These are phyloP conservation scores for Chloropicon primus DNA, from an alignment of 139 green algal genomes.

Conservation along the genomic window DNA sequence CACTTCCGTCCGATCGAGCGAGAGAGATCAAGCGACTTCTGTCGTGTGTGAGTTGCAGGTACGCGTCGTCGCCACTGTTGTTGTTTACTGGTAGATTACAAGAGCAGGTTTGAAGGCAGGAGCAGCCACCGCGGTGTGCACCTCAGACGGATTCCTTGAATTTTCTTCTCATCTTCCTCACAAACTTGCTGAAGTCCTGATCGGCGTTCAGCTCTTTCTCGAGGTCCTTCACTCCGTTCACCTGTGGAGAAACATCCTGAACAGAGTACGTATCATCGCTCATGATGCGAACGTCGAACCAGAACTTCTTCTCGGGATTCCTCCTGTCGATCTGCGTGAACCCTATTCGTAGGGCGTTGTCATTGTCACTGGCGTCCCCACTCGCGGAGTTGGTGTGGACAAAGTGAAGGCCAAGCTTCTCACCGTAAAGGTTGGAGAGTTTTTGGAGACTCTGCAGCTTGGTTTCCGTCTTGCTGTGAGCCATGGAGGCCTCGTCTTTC, in stretches of 20 bases:
- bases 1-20: no score
- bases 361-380: not conserved
- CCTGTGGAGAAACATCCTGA: not conserved
- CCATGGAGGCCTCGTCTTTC: not conserved
- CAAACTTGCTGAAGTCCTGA: constrained; percentile 1
- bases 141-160: constrained; percentile 3
- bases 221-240: not conserved
- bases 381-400: not conserved
- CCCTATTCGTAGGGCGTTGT: not conserved
- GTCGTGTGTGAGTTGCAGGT: no score
- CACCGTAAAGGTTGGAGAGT: not conserved
- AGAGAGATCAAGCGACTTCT: not conserved
- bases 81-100: no score
- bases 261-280: not conserved
- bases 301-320: not conserved
- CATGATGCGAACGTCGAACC: not conserved
- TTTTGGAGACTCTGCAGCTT: not conserved
- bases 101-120: not conserved
- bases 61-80: no score
- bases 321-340: not conserved
- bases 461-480: not conserved
- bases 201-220: not conserved
- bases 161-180: constrained; percentile 2
- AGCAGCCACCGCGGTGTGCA: not conserved
- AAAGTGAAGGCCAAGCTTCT: constrained; percentile 2